Percentiles rank a stretch among this genome's conserved stretches.
Evolutionary conservation across 345 rosid species (phyloP).

Genomic region (Rhodamnia argentea): DNA sequence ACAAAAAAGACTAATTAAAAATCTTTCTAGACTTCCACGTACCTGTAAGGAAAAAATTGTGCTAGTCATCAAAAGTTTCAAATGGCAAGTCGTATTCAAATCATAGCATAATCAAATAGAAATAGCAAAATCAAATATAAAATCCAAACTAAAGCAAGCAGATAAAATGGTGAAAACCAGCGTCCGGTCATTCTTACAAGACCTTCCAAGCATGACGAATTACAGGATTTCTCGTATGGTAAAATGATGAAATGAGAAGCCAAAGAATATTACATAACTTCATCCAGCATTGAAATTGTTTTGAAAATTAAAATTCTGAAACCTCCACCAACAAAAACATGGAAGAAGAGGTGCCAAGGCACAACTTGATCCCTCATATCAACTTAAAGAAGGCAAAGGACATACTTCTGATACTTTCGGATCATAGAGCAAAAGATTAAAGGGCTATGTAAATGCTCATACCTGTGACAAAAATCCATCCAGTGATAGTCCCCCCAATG

Average conservation of each 20-base stretch:
- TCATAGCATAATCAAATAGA: conserved; percentile 13
- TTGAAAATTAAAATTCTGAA: background rate
- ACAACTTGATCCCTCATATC: background rate
- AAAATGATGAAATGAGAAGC: background rate
- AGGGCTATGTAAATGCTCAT: conserved; percentile 1
- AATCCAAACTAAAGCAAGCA: background rate
- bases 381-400: background rate
- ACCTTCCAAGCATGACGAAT: background rate
- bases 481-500: conserved; percentile 51
- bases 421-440: background rate
- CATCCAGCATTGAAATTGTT: background rate
- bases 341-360: background rate
- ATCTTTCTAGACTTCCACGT: background rate
- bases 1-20: background rate
- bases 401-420: background rate
- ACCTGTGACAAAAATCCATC: conserved; percentile 82
- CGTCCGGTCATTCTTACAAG: background rate
- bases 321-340: background rate
- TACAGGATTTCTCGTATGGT: background rate
- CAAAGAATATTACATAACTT: background rate
- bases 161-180: background rate
- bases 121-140: background rate
- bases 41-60: background rate
- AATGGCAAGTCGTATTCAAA: background rate
- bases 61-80: background rate